Conservation (phyloP, 2,329 filamentous ascomycete genomes). For the Cladorrhinum sp. region DNA sequence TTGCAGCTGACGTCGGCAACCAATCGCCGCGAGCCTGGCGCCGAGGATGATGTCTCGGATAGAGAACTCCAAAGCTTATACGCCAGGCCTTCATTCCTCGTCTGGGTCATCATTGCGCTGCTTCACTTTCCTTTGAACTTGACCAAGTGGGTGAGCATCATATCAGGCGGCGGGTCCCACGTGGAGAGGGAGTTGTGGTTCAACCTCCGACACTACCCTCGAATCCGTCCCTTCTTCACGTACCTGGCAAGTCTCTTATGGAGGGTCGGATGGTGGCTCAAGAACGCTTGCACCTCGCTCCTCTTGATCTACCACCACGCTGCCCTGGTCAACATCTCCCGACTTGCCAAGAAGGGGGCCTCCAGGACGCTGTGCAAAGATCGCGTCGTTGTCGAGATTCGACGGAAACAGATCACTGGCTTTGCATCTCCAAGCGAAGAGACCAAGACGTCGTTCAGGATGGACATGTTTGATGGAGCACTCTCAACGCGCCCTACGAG, state of each 20-base stretch:
- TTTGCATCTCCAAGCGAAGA: constrained; percentile 30
- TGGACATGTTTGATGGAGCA: constrained; percentile 32
- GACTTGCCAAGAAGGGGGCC: constrained; percentile 34
- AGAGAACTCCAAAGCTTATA: background rate
- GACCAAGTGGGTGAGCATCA: constrained; percentile 35
- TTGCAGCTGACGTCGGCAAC: constrained; percentile 10
- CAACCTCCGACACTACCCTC: constrained; percentile 29
- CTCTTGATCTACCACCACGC: constrained; percentile 35
- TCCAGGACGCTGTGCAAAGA: constrained; percentile 30
- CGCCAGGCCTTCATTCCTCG: constrained; percentile 1
- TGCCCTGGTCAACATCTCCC: constrained; percentile 32
- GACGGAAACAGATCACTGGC: constrained; percentile 33
- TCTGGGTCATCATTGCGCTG: constrained; percentile 16
- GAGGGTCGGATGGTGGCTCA: constrained; percentile 32
- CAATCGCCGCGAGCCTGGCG: constrained; percentile 7
- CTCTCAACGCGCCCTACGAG: constrained; percentile 25
- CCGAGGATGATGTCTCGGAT: background rate
- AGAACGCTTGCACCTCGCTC: constrained; percentile 33
- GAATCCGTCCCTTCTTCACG: constrained; percentile 25
- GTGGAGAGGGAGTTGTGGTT: constrained; percentile 38
- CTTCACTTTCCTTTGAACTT: constrained; percentile 28
- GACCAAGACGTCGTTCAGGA: constrained; percentile 21
- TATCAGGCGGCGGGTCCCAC: constrained; percentile 35
- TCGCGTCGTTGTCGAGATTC: constrained; percentile 32
- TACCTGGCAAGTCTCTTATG: constrained; percentile 31